These are phyloP conservation scores for Viridothelium virens DNA, from an alignment of 495 filamentous ascomycete genomes.

Conservation along the genomic window DNA sequence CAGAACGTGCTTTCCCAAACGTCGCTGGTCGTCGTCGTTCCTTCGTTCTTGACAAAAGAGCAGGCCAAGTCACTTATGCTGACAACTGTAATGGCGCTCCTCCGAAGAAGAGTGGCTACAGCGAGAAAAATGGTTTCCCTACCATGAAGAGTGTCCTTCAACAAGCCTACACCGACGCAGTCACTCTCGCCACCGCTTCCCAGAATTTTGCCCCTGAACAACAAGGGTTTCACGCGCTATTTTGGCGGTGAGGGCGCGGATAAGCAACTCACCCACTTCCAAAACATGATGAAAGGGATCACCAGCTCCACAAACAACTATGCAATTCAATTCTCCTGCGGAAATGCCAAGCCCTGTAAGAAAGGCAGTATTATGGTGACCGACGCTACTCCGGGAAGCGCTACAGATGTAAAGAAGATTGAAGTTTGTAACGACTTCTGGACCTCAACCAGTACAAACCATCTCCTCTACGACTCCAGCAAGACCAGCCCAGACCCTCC, in stretches of 20 bases:
- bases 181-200: neutral
- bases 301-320: neutral
- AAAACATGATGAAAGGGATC: neutral
- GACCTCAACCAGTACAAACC: neutral
- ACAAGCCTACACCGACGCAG: neutral
- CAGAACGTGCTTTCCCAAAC: neutral
- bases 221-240: neutral
- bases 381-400: neutral
- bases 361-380: neutral
- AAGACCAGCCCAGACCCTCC: neutral
- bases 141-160: neutral
- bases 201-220: neutral
- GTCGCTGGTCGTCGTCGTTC: neutral
- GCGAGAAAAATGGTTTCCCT: neutral
- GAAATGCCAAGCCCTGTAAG: neutral
- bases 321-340: neutral
- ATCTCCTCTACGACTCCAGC: neutral
- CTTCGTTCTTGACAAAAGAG: neutral
- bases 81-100: neutral
- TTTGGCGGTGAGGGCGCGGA: neutral
- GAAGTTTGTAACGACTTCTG: neutral
- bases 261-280: neutral
- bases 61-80: neutral
- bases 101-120: neutral
- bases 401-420: neutral